A percentile compares a stretch with the other conserved stretches of the same genome.
Conservation (phyloP, 352 stramenopile species). For the Phytophthora pinifolia region DNA sequence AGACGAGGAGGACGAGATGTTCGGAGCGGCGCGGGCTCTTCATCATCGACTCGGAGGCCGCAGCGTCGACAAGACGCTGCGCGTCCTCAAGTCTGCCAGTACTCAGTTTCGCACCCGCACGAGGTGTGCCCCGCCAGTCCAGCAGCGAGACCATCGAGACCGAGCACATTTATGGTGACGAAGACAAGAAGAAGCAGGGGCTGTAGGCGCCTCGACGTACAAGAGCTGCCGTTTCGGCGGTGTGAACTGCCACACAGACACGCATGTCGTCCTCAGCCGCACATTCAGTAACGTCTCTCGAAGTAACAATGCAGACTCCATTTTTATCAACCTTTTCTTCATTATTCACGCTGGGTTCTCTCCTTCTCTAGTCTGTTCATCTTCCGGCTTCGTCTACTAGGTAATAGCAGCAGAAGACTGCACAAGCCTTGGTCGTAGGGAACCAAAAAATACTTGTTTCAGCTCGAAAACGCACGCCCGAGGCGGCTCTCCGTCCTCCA, state of each 20-base stretch:
- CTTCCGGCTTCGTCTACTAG: neutral
- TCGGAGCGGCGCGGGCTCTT: slow-evolving; percentile 74
- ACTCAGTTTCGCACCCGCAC: slow-evolving; percentile 62
- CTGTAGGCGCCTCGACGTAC: slow-evolving; percentile 23
- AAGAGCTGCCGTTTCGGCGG: neutral
- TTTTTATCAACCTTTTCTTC: neutral
- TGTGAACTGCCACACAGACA: neutral
- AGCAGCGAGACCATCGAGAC: slow-evolving; percentile 85
- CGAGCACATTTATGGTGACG: slow-evolving; percentile 72
- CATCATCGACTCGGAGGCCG: slow-evolving; percentile 85
- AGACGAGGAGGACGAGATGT: slow-evolving; percentile 81
- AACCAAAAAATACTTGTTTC: slow-evolving; percentile 27
- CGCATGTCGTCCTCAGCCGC: neutral
- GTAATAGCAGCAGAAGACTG: slow-evolving; percentile 13
- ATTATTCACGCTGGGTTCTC: slow-evolving; percentile 25
- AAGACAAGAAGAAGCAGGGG: slow-evolving; percentile 55
- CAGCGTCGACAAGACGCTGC: slow-evolving; percentile 81
- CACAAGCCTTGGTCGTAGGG: slow-evolving; percentile 5
- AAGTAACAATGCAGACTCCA: neutral
- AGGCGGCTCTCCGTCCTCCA: neutral
- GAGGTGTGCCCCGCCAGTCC: slow-evolving; percentile 84
- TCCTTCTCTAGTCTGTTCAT: slow-evolving; percentile 4
- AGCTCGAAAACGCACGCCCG: slow-evolving; percentile 6
- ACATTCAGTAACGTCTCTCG: neutral
- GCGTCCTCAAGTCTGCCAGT: slow-evolving; percentile 89